Percentiles rank a stretch among this genome's conserved stretches.
These are phyloP conservation scores for Plasmodium adleri DNA, from an alignment of 169 alveolate species.

Conservation along the genomic window DNA sequence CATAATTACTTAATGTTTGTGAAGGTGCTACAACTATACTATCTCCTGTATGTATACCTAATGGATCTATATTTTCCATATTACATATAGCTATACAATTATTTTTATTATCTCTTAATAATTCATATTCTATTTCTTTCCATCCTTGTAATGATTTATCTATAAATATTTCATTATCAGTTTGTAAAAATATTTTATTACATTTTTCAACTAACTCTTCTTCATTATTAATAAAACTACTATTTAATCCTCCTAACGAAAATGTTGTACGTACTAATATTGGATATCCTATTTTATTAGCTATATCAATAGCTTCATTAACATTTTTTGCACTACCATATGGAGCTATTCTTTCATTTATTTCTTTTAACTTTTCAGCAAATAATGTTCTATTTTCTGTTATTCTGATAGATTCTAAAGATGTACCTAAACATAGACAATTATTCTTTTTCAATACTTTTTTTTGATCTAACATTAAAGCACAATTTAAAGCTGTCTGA, in stretches of 20 bases:
- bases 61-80: conserved; percentile 93
- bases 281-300: conserved; percentile 90
- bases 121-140: conserved; percentile 93
- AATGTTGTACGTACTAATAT: conserved; percentile 91
- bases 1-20: conserved; percentile 90
- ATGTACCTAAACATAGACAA: conserved; percentile 83
- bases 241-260: conserved; percentile 88
- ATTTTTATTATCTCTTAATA: conserved; percentile 90
- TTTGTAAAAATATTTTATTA: conserved; percentile 83
- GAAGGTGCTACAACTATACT: conserved; percentile 94
- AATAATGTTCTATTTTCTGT: conserved; percentile 91
- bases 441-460: conserved; percentile 85
- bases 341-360: conserved; percentile 90
- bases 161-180: conserved; percentile 85
- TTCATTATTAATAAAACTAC: conserved; percentile 90
- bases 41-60: conserved; percentile 95
- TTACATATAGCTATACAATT: conserved; percentile 92
- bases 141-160: conserved; percentile 92
- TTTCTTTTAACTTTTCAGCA: conserved; percentile 86
- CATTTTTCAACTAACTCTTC: conserved; percentile 81
- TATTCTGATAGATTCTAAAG: conserved; percentile 86
- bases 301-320: conserved; percentile 85
- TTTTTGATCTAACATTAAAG: conserved; percentile 84
- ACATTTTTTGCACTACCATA: conserved; percentile 82
- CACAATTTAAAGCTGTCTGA: conserved; percentile 93